phyloP scores from a whole-genome alignment of 257 asterid genomes.

The Coffea eugenioides region DNA sequence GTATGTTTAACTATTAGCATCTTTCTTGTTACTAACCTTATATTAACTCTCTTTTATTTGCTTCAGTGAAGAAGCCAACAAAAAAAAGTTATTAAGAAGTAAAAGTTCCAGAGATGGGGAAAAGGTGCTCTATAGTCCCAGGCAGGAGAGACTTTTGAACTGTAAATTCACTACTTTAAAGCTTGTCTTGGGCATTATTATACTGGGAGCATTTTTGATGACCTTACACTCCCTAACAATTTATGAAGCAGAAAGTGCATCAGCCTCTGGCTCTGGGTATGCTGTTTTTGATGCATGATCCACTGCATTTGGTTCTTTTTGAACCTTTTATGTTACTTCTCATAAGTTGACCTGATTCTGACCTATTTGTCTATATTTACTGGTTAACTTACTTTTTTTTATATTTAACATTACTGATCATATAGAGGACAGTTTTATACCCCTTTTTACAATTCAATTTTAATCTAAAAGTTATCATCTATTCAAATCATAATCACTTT shows the following conservation, averaged over 20 bases:
- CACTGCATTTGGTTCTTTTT: not conserved
- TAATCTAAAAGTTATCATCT: not conserved
- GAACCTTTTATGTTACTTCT: not conserved
- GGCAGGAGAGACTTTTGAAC: slow-evolving; percentile 46
- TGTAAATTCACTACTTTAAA: slow-evolving; percentile 61
- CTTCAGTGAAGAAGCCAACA: slow-evolving; percentile 69
- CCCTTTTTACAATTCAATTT: not conserved
- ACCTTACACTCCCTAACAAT: slow-evolving; percentile 57
- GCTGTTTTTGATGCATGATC: slow-evolving; percentile 7
- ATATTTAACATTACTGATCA: not conserved
- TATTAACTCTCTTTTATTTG: slow-evolving; percentile 19
- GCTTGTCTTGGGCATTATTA: slow-evolving; percentile 55
- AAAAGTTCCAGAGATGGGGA: slow-evolving; percentile 63
- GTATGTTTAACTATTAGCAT: not conserved
- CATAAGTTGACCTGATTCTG: not conserved
- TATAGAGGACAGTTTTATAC: not conserved
- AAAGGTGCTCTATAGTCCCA: slow-evolving; percentile 46
- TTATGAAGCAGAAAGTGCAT: slow-evolving; percentile 48
- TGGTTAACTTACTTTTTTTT: not conserved
- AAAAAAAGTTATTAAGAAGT: slow-evolving; percentile 53
- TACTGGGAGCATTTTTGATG: slow-evolving; percentile 60
- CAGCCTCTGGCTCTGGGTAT: slow-evolving; percentile 50
- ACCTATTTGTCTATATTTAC: not conserved
- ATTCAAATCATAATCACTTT: not conserved
- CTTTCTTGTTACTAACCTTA: not conserved